Percentiles rank a stretch among this genome's conserved stretches.
Conservation (phyloP, 805 yeast species). For the Schizosaccharomyces lindneri region DNA sequence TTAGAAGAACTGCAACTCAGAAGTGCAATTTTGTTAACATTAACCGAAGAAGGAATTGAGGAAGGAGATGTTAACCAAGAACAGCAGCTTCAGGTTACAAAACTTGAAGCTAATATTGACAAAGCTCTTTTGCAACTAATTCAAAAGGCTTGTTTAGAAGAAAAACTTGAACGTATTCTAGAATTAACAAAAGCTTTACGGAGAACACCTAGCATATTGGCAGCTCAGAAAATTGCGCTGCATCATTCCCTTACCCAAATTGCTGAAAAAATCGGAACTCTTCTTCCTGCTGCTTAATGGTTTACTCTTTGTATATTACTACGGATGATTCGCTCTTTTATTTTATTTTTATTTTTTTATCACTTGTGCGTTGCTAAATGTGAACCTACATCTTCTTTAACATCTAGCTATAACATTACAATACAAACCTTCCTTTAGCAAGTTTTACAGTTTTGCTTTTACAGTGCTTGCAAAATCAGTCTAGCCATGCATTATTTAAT, state of each 20-base stretch:
- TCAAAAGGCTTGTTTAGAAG: constrained; percentile 44
- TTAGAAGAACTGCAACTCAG: constrained; percentile 8
- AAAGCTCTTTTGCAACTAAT: constrained; percentile 53
- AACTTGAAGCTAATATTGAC: constrained; percentile 34
- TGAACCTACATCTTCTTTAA: too few species aligned
- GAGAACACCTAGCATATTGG: constrained; percentile 55
- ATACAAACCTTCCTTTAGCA: too few species aligned
- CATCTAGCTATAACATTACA: too few species aligned
- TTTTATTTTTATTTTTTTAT: too few species aligned
- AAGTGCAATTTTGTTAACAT: constrained; percentile 5
- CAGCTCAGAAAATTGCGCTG: constrained; percentile 67
- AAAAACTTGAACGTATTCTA: constrained; percentile 26
- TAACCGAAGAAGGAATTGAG: constrained; percentile 6
- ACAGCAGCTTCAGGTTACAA: constrained; percentile 8
- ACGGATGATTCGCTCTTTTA: too few species aligned
- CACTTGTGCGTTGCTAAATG: too few species aligned
- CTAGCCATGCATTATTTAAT: too few species aligned
- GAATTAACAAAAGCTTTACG: constrained; percentile 44
- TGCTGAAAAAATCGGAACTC: constrained; percentile 26
- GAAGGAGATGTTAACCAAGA: constrained; percentile 18
- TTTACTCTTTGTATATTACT: background rate
- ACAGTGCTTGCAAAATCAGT: too few species aligned
- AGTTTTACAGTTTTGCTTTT: too few species aligned
- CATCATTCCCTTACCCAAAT: constrained; percentile 31
- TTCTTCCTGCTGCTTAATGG: background rate